Percentiles rank a stretch among this genome's conserved stretches.
phyloP scores from a whole-genome alignment of 345 rosid species.

The Populus deltoides region DNA sequence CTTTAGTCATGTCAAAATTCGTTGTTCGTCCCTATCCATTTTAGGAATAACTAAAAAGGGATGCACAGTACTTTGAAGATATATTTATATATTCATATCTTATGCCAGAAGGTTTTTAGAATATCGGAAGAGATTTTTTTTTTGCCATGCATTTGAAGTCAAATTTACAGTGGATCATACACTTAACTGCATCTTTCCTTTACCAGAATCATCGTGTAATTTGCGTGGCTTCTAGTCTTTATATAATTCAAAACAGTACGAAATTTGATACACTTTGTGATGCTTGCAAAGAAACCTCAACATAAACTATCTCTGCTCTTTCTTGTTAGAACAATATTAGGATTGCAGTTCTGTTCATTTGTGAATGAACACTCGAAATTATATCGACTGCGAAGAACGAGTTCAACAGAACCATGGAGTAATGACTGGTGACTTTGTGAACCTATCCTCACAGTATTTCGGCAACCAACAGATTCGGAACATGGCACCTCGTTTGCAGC shows the following conservation, averaged over 20 bases:
- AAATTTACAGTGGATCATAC: conserved; percentile 8
- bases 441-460: conserved; percentile 9
- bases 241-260: not conserved
- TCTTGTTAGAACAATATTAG: not conserved
- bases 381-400: conserved; percentile 29
- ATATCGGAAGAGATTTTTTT: conserved; percentile 35
- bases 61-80: not conserved
- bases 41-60: conserved; percentile 38
- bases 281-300: conserved; percentile 7
- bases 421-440: conserved; percentile 9
- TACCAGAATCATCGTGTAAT: conserved; percentile 14
- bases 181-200: conserved; percentile 26
- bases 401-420: conserved; percentile 30
- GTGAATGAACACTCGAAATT: conserved; percentile 45
- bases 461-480: conserved; percentile 25
- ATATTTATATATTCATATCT: conserved; percentile 38
- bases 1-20: conserved; percentile 39
- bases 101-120: conserved; percentile 52
- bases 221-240: conserved; percentile 12
- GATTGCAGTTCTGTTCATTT: conserved; percentile 4
- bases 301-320: not conserved
- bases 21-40: conserved; percentile 51
- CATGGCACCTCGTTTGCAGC: conserved; percentile 13
- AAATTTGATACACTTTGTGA: conserved; percentile 20
- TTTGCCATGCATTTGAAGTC: conserved; percentile 28